These are phyloP conservation scores for Venturia pyrina DNA, from an alignment of 2,329 filamentous ascomycete species.

Conservation along the genomic window DNA sequence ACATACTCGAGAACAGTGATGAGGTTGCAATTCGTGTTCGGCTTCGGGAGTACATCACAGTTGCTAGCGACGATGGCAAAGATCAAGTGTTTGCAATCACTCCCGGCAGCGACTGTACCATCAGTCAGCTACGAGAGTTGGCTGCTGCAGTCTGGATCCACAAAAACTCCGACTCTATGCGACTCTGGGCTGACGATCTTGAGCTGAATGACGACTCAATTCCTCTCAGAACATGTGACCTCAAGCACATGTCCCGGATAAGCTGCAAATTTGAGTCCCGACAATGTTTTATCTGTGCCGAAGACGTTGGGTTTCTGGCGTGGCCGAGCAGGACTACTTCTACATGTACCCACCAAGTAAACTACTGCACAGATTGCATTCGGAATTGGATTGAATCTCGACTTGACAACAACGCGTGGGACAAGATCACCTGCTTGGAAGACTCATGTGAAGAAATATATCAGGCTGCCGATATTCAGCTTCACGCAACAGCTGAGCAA, in stretches of 20 bases:
- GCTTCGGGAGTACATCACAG: neutral
- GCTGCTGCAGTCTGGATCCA: neutral
- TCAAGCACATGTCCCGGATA: neutral
- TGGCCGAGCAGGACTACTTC: conserved; percentile 2
- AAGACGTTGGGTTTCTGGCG: neutral
- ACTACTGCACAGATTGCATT: neutral
- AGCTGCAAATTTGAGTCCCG: neutral
- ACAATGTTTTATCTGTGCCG: conserved; percentile 1
- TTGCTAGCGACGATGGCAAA: neutral
- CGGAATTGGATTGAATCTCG: conserved; percentile 1
- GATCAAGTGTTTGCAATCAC: neutral
- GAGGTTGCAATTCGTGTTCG: conserved; percentile 4
- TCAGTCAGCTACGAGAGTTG: neutral
- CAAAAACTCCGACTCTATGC: neutral
- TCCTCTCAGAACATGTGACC: neutral
- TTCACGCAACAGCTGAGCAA: neutral
- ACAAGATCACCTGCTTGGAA: conserved; percentile 9
- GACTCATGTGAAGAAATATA: neutral
- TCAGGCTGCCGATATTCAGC: conserved; percentile 1
- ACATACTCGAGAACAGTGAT: neutral
- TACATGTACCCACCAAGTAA: neutral
- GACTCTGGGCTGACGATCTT: neutral
- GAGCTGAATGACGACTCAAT: neutral
- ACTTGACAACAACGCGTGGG: conserved; percentile 3
- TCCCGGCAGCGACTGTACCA: neutral